Conservation (phyloP, 1,284 basidiomycete genomes). For the Tilletia horrida region DNA sequence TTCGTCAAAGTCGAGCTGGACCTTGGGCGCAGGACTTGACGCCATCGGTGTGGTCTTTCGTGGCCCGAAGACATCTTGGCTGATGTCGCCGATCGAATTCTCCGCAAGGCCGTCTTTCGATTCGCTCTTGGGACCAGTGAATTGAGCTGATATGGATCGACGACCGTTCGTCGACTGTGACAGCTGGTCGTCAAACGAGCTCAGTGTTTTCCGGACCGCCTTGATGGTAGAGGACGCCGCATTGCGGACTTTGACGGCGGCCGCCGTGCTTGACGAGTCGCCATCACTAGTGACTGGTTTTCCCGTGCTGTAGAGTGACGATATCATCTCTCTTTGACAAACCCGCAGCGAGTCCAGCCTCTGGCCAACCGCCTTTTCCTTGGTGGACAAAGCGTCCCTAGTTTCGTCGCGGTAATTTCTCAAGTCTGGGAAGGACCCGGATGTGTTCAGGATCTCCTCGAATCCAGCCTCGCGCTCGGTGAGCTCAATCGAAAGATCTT, state of each 20-base stretch:
- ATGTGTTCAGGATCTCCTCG: conserved; percentile 1
- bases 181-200: not conserved
- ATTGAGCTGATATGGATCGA: not conserved
- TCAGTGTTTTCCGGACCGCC: not conserved
- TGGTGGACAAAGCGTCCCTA: not conserved
- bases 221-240: not conserved
- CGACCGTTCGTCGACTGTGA: not conserved
- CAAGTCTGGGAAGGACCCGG: conserved; percentile 4
- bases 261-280: conserved; percentile 11
- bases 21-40: no score
- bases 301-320: conserved; percentile 12
- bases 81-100: conserved; percentile 3
- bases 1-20: not conserved
- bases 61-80: conserved; percentile 11
- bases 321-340: conserved; percentile 17
- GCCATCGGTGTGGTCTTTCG: not conserved
- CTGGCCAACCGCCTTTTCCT: conserved; percentile 5
- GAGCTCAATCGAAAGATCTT: not conserved
- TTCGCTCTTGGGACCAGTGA: not conserved
- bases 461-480: not conserved
- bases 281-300: conserved; percentile 6
- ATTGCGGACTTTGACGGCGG: conserved; percentile 2
- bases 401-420: conserved; percentile 1
- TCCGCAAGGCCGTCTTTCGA: not conserved
- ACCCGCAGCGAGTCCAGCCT: not conserved